Evolutionary conservation across 108 stramenopile species (phyloP).

Genomic region (Asterionellopsis glacialis): DNA sequence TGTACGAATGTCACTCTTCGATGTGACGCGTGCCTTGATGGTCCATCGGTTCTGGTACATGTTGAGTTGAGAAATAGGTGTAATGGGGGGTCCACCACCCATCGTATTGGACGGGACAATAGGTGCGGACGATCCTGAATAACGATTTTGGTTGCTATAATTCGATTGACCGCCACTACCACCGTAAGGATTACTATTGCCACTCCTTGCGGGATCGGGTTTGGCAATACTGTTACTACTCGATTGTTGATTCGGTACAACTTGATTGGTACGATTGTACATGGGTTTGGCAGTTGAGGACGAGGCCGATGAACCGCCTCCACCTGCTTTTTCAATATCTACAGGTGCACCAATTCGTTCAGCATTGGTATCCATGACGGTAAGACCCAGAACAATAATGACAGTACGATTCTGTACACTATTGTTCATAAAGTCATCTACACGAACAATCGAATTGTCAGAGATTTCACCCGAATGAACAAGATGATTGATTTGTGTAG

Average conservation of each 20-base stretch:
- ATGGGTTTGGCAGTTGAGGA: constrained; percentile 34
- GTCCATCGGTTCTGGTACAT: constrained; percentile 94
- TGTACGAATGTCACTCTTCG: constrained; percentile 83
- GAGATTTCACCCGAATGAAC: constrained; percentile 41
- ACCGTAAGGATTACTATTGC: constrained; percentile 45
- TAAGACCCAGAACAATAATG: constrained; percentile 65
- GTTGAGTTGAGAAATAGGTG: constrained; percentile 87
- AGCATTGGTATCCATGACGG: constrained; percentile 29
- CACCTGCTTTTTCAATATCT: constrained; percentile 47
- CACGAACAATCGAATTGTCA: constrained; percentile 37
- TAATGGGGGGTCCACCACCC: constrained; percentile 51
- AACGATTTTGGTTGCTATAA: background rate
- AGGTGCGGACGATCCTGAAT: constrained; percentile 28
- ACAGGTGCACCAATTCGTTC: constrained; percentile 57
- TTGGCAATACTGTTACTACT: background rate
- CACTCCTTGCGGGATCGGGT: constrained; percentile 4
- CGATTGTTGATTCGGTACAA: background rate
- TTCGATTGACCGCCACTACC: constrained; percentile 12
- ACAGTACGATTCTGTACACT: constrained; percentile 59
- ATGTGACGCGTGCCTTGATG: constrained; percentile 83
- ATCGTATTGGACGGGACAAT: constrained; percentile 43
- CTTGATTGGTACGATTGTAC: constrained; percentile 49
- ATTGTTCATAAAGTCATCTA: constrained; percentile 82
- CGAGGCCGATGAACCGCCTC: constrained; percentile 4
- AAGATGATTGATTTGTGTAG: constrained; percentile 82